These are phyloP conservation scores for Beauveria sp. DNA, from an alignment of 2,329 filamentous ascomycete genomes.

Conservation along the genomic window DNA sequence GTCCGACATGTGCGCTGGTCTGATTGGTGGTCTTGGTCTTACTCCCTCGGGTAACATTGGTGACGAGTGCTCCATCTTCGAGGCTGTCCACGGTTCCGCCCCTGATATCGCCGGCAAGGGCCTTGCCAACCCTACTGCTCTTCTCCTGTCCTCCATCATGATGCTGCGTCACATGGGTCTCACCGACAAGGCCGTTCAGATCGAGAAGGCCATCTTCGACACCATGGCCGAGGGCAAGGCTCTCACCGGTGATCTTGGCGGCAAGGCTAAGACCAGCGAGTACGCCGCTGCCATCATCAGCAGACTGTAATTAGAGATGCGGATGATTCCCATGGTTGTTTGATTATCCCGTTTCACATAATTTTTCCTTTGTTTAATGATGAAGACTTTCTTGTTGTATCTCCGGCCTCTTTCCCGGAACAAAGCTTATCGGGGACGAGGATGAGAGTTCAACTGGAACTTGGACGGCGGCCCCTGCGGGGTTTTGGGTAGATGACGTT, in stretches of 20 bases:
- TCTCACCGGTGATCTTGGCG: constrained; percentile 91
- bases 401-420: background rate
- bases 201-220: constrained; percentile 92
- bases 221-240: constrained; percentile 93
- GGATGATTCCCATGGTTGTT: constrained; percentile 9
- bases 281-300: constrained; percentile 87
- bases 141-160: constrained; percentile 96
- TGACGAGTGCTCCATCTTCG: constrained; percentile 99
- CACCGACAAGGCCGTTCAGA: constrained; percentile 72
- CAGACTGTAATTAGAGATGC: constrained; percentile 41
- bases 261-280: constrained; percentile 92
- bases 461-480: background rate
- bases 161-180: constrained; percentile 99
- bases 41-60: constrained; percentile 98
- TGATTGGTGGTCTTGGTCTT: constrained; percentile 94
- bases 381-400: background rate
- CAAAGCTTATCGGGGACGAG: background rate
- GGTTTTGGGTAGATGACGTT: constrained; percentile 10
- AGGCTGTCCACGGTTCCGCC: constrained; percentile 95
- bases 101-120: constrained; percentile 95
- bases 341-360: constrained; percentile 9
- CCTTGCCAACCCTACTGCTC: constrained; percentile 93
- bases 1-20: constrained; percentile 97
- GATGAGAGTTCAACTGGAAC: background rate
- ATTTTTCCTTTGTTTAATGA: constrained; percentile 8